These are phyloP conservation scores for Verticillium alfalfae DNA, from an alignment of 2,329 filamentous ascomycete species.

Conservation along the genomic window DNA sequence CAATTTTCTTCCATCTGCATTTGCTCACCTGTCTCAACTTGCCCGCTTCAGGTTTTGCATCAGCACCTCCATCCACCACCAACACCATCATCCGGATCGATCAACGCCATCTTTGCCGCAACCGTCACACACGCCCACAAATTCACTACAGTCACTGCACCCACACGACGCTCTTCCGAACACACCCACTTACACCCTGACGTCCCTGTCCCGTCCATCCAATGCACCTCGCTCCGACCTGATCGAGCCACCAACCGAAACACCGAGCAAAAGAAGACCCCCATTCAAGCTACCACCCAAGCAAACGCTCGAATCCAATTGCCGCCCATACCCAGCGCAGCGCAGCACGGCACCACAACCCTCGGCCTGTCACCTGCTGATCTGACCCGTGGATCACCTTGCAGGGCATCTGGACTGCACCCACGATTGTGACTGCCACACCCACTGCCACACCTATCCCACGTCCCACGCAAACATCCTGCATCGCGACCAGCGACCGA, in stretches of 20 bases:
- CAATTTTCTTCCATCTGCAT: not conserved
- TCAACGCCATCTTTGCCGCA: not conserved
- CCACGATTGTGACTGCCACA: not conserved
- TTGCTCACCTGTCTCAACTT: not conserved
- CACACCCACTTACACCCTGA: not conserved
- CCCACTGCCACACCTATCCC: not conserved
- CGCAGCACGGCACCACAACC: not conserved
- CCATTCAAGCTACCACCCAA: not conserved
- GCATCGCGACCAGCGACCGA: conserved; percentile 1
- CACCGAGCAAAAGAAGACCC: not conserved
- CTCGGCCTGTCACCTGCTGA: not conserved
- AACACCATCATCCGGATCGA: not conserved
- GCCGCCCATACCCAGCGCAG: not conserved
- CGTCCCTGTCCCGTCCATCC: not conserved
- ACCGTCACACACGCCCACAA: not conserved
- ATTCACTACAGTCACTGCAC: not conserved
- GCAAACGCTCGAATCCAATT: not conserved
- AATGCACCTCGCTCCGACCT: not conserved
- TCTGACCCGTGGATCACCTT: not conserved
- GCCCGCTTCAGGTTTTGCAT: not conserved
- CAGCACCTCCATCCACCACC: not conserved
- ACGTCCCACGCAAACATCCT: not conserved
- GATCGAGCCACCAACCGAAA: not conserved
- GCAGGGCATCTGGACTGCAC: not conserved
- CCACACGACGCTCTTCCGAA: not conserved